phyloP scores from a whole-genome alignment of 805 yeast species.

The Cyberlindnera lachancei region DNA sequence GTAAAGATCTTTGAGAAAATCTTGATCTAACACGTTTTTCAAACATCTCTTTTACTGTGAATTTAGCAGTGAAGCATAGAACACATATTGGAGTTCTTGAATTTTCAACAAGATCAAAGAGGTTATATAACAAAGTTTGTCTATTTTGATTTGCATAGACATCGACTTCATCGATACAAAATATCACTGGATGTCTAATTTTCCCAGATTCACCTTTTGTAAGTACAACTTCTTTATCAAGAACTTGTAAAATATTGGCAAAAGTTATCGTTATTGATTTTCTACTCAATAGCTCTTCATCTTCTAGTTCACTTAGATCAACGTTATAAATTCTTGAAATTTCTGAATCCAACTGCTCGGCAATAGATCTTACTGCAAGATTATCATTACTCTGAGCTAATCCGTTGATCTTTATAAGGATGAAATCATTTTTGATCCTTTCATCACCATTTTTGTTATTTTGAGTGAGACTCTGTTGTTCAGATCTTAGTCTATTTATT shows the following conservation, averaged over 20 bases:
- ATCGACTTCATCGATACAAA: slow-evolving; percentile 83
- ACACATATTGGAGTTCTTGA: slow-evolving; percentile 69
- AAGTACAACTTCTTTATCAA: slow-evolving; percentile 32
- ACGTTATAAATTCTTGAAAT: slow-evolving; percentile 26
- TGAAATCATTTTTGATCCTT: slow-evolving; percentile 41
- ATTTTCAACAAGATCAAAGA: slow-evolving; percentile 79
- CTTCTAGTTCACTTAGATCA: slow-evolving; percentile 18
- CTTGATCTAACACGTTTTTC: slow-evolving; percentile 91
- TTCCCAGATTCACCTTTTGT: slow-evolving; percentile 6
- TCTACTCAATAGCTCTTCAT: slow-evolving; percentile 34
- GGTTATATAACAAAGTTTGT: slow-evolving; percentile 80
- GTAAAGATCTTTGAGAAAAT: slow-evolving; percentile 72
- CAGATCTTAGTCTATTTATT: slow-evolving; percentile 28
- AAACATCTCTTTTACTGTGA: slow-evolving; percentile 69
- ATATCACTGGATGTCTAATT: slow-evolving; percentile 45
- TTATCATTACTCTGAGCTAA: slow-evolving; percentile 66
- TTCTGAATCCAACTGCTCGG: slow-evolving; percentile 64
- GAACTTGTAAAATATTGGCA: slow-evolving; percentile 43
- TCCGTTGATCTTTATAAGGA: slow-evolving; percentile 64
- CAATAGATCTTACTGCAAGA: slow-evolving; percentile 77
- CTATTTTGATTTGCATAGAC: slow-evolving; percentile 61
- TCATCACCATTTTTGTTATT: no score
- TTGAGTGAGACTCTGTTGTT: no score
- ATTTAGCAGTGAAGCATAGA: slow-evolving; percentile 68
- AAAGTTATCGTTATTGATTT: slow-evolving; percentile 55